phyloP scores from a whole-genome alignment of 148 eudicot species.

The Persicaria maculosa region DNA sequence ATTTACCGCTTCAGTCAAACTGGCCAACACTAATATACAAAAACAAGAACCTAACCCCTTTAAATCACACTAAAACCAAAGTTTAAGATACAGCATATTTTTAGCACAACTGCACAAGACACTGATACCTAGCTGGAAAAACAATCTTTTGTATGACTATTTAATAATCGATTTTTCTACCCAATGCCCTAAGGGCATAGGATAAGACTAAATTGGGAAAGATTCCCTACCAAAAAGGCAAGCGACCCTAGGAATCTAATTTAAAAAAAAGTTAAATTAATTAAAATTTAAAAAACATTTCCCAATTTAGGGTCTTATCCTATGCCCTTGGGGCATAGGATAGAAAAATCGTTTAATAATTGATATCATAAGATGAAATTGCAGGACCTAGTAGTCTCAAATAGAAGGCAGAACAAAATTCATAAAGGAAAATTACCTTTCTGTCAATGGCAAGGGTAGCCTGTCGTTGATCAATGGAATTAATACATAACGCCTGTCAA shows the following conservation, averaged over 20 bases:
- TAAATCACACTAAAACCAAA: not conserved
- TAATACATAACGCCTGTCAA: constrained; percentile 83
- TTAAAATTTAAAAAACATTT: too few species aligned
- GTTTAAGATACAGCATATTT: constrained; percentile 3
- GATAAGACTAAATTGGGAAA: too few species aligned
- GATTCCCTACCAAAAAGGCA: too few species aligned
- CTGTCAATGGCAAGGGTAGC: constrained; percentile 83
- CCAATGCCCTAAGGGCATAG: too few species aligned
- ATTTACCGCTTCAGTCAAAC: not conserved
- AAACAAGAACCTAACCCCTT: not conserved
- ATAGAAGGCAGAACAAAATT: not conserved
- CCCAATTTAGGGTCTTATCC: too few species aligned
- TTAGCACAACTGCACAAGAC: not conserved
- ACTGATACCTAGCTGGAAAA: not conserved
- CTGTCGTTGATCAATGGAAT: constrained; percentile 60
- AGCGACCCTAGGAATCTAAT: too few species aligned
- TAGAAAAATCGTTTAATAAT: too few species aligned
- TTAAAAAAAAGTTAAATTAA: too few species aligned
- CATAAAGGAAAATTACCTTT: constrained; percentile 44
- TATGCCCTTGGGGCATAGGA: too few species aligned
- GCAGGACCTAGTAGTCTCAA: not conserved
- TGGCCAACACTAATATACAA: not conserved
- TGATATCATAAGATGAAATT: not conserved
- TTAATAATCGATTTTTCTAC: not conserved
- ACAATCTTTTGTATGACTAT: not conserved